Evolutionary conservation across 139 green algal species (phyloP), one percentile per base, ranked within the genome.

Genomic region (Nannochloris sp.): DNA sequence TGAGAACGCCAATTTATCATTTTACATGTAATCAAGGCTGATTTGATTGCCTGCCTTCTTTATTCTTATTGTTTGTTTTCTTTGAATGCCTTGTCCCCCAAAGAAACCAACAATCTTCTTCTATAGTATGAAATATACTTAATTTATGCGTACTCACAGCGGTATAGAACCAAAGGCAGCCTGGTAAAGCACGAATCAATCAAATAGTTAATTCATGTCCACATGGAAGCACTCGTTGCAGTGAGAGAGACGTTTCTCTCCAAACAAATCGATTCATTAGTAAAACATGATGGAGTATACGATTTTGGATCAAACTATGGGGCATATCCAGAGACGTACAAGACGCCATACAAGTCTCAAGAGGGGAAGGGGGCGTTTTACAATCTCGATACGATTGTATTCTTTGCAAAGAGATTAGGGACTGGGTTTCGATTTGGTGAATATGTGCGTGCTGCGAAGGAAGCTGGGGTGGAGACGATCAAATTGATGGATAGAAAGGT

Each of bases 311-410:
- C 33, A 40, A 40, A 40, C 33, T 40, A 40, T 23, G 62, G 55
- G 49, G 55, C 14, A 4, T 77, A 78, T 56, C 26, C 11, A 14
- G 49, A 59, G 5, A 49, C n/a, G 23, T 45, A 36, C n/a, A 37
- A n/a, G 12, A 79, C 72, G 25, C 29, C 62, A 23, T 79, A 79
- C 63, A 78, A 73, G 53, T 69, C 61, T 2, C 20, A 78, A 46
- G 33, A 73, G 57, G 69, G 69, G 56, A 78, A 77, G 57, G 69
- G 63, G 14, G 56, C 56, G 3, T 78, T 74, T 25, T 79, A 79
- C 14, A 57, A 63, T 28, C 37, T 79, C 25, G 56, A 55, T 28
- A 62, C 44, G 20, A 56, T 79, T 36, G 25, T 79, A 9, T 78
- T 73, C 62, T 79, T 65, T 20, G 61, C 49, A 11, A 49, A 51